Conservation (phyloP, 2,329 filamentous ascomycete genomes). For the Colletotrichum endophyticum region DNA sequence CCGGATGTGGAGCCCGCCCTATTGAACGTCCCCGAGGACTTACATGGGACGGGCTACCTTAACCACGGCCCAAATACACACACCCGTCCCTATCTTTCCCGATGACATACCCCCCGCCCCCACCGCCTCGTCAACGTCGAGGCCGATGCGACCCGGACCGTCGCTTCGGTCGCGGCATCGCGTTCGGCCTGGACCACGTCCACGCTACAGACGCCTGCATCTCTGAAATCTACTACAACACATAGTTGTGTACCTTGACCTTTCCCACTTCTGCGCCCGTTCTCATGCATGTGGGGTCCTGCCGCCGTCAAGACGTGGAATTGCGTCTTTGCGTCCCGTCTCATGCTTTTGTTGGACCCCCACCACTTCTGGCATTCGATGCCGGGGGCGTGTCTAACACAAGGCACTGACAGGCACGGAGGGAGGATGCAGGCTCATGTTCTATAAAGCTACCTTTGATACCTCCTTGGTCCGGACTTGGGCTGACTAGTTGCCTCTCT, state of each 20-base stretch:
- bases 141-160: conserved; percentile 16
- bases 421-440: not conserved
- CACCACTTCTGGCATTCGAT: conserved; percentile 4
- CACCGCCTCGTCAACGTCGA: not conserved
- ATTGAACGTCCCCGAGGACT: not conserved
- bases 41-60: conserved; percentile 5
- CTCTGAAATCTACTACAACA: not conserved
- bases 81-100: conserved; percentile 20
- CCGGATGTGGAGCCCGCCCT: not conserved
- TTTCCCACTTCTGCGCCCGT: conserved; percentile 6
- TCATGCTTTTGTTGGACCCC: conserved; percentile 19
- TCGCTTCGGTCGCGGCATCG: conserved; percentile 11
- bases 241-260: not conserved
- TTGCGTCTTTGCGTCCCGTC: conserved; percentile 9
- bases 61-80: not conserved
- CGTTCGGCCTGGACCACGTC: conserved; percentile 2
- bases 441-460: conserved; percentile 16
- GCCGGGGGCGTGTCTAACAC: conserved; percentile 8
- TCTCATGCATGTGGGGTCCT: conserved; percentile 8
- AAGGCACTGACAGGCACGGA: conserved; percentile 4
- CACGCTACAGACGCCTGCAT: not conserved
- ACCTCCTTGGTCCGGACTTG: not conserved
- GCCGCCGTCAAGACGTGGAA: not conserved
- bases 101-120: conserved; percentile 15
- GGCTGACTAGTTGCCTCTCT: not conserved